Evolutionary conservation across 2,329 filamentous ascomycete species (phyloP), one percentile per base, ranked within the genome.

Genomic region (Aureobasidium sp.): DNA sequence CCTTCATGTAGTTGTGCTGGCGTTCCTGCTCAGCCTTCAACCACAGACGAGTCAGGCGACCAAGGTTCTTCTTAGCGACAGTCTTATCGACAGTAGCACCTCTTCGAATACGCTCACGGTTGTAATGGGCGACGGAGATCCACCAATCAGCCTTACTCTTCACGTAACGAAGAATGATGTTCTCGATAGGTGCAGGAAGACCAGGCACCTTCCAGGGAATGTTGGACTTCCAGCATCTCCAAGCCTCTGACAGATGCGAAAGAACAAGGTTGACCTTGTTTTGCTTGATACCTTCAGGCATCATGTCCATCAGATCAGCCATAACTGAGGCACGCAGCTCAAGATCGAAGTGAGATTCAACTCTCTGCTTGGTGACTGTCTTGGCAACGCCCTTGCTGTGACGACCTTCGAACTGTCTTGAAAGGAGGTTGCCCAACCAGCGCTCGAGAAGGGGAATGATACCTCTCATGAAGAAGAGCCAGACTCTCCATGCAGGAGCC

Each of bases 121-220:
- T 99, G 80, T 99, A 99, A 73, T 99, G 94, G 12, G 94, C 94
- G 36, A 99, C 95, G 26, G 92, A 97, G 64, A 99, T 93, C 94
- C 94, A 99, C 95, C 94, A 99, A 74, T 99, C 94, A 20, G 94
- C 94, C 81, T 99, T 99, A 68, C 91, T 93, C 81, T 99, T 99
- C 69, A 99, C 95, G 70, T 99, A 99, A 70, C 94, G 89, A 65
- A 99, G 81, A 70, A 99, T 99, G 69, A 99, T 96, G 72, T 97
- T 99, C 77, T 99, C 94, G 66, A 99, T 97, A 0, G 94, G 93
- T 15, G 95, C 95, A 44, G 94, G 94, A 64, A 99, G 77, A 41
- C 94, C 95, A 57, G 94, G 94, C 2, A 99, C 94, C 79, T 99
- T 99, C 94, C 94, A 99, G 0, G 94, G 94, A 68, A 99, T 99